A percentile compares a stretch with the other conserved stretches of the same genome.
These are phyloP conservation scores for Gigaspora rosea DNA, from an alignment of 192 early-diverging fungal species.

Conservation along the genomic window DNA sequence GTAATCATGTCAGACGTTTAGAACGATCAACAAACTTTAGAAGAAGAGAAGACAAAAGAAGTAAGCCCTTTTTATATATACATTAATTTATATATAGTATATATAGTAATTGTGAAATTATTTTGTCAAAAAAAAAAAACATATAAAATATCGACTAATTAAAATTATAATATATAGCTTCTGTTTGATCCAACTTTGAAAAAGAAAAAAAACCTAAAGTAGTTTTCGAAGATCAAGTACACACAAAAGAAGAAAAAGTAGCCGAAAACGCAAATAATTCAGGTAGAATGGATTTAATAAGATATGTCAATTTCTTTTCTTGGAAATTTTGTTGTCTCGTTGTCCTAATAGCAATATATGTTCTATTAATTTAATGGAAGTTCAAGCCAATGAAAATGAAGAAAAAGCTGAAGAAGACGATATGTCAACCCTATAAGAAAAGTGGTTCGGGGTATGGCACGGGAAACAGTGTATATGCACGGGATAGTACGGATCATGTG, in stretches of 20 bases:
- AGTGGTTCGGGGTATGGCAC: no score
- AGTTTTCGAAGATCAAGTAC: slow-evolving; percentile 44
- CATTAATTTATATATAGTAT: neutral
- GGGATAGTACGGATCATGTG: no score
- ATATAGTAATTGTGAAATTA: neutral
- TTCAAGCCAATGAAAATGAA: slow-evolving; percentile 6
- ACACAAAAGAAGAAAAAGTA: slow-evolving; percentile 29
- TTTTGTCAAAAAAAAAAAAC: neutral
- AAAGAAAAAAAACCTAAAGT: slow-evolving; percentile 70
- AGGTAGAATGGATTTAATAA: neutral
- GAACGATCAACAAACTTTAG: slow-evolving; percentile 35
- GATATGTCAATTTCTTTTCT: neutral
- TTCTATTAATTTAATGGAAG: neutral
- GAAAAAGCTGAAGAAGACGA: slow-evolving; percentile 55
- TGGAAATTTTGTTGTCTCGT: neutral
- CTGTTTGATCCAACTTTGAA: slow-evolving; percentile 39
- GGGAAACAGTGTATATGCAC: no score
- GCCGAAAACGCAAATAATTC: slow-evolving; percentile 10
- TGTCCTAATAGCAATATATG: neutral
- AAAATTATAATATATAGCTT: neutral
- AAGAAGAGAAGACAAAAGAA: slow-evolving; percentile 37
- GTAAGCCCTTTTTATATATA: slow-evolving; percentile 40
- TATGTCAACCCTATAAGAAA: no score
- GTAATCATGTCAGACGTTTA: slow-evolving; percentile 28
- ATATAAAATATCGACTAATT: slow-evolving; percentile 1